These are phyloP conservation scores for Durusdinium trenchii DNA, from an alignment of 73 alveolate genomes.

Conservation along the genomic window DNA sequence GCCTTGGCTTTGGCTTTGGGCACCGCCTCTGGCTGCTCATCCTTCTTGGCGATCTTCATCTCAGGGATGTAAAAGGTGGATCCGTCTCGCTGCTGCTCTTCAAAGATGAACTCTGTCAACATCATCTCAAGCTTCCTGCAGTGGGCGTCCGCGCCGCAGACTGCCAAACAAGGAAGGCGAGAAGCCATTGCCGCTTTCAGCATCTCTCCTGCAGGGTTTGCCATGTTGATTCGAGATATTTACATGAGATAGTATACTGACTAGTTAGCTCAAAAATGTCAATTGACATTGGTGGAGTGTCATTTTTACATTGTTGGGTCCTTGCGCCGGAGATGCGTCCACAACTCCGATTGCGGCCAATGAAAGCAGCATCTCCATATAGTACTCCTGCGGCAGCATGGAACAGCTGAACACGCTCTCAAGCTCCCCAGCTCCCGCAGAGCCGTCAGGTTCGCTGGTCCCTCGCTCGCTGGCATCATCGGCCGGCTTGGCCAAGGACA, in stretches of 20 bases:
- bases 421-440: not conserved
- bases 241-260: not conserved
- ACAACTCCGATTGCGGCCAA: not conserved
- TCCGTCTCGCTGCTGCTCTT: not conserved
- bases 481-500: not conserved
- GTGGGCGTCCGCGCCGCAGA: conserved; percentile 18
- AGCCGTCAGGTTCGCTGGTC: not conserved
- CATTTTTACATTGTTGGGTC: not conserved
- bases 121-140: conserved; percentile 14
- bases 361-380: not conserved
- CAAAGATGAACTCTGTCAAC: not conserved
- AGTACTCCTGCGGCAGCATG: not conserved
- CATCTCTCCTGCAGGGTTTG: not conserved
- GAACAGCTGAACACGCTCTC: conserved; percentile 10
- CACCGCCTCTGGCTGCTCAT: not conserved
- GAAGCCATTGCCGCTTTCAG: not conserved
- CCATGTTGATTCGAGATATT: not conserved
- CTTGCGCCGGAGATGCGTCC: not conserved
- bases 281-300: not conserved
- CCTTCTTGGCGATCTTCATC: not conserved
- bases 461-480: not conserved
- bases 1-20: not conserved
- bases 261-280: not conserved
- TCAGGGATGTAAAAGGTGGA: not conserved
- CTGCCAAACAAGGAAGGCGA: not conserved